These are phyloP conservation scores for Phytophthora lateralis DNA, from an alignment of 352 stramenopile species.

Conservation along the genomic window DNA sequence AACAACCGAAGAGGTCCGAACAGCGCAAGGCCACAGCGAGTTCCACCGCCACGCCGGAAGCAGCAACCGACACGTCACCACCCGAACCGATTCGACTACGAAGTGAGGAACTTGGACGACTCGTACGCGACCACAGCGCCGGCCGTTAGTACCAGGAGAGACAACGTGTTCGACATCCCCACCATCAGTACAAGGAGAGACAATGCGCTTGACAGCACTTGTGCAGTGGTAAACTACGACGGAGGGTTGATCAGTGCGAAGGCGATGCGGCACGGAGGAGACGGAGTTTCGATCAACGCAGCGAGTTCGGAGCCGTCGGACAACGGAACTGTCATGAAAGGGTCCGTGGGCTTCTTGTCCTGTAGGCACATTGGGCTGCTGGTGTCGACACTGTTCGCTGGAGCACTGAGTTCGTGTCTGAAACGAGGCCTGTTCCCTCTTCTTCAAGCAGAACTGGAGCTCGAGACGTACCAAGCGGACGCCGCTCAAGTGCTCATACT, in stretches of 20 bases:
- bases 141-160: constrained; percentile 23
- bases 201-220: constrained; percentile 31
- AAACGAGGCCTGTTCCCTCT: constrained; percentile 48
- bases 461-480: constrained; percentile 41
- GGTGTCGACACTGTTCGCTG: constrained; percentile 45
- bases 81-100: constrained; percentile 16
- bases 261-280: background rate
- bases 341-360: constrained; percentile 22
- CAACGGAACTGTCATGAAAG: constrained; percentile 7
- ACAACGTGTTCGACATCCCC: constrained; percentile 23
- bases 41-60: constrained; percentile 9
- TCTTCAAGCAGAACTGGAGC: constrained; percentile 44
- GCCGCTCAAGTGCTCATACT: constrained; percentile 43
- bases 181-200: constrained; percentile 25
- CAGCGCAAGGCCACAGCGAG: constrained; percentile 13
- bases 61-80: constrained; percentile 13
- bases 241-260: constrained; percentile 24
- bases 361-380: constrained; percentile 38
- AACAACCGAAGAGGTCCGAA: constrained; percentile 17
- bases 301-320: constrained; percentile 18
- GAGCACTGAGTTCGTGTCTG: constrained; percentile 39
- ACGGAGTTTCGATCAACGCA: constrained; percentile 15
- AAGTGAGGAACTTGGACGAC: constrained; percentile 18
- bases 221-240: constrained; percentile 38
- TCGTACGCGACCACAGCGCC: constrained; percentile 30